A percentile compares a stretch with the other conserved stretches of the same genome.
These are phyloP conservation scores for Paragyromitra xinjiangensis DNA, from an alignment of 495 filamentous ascomycete species.

Conservation along the genomic window DNA sequence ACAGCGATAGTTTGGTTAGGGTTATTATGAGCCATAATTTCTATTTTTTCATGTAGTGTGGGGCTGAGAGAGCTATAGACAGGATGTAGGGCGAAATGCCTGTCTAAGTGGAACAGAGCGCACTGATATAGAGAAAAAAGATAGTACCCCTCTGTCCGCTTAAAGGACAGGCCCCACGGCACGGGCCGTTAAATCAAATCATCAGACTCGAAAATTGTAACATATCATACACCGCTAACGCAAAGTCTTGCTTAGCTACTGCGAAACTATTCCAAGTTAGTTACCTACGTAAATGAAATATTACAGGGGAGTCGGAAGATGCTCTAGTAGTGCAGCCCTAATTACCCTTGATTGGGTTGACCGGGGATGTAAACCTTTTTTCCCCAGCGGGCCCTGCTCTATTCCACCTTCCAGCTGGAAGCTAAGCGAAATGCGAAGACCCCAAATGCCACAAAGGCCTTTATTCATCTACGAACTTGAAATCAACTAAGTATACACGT, in stretches of 20 bases:
- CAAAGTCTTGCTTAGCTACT: background rate
- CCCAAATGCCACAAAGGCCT: too few relatives aligned
- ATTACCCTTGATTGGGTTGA: background rate
- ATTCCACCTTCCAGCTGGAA: background rate
- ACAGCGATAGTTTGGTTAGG: background rate
- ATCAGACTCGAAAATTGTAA: background rate
- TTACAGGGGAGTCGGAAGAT: background rate
- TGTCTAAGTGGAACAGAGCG: background rate
- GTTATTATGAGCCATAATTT: background rate
- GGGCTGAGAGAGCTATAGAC: background rate
- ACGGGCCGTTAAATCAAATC: slow-evolving; percentile 10
- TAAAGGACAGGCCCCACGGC: background rate
- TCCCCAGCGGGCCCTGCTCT: background rate
- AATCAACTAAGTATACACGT: too few relatives aligned
- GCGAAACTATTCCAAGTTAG: background rate
- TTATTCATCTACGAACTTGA: too few relatives aligned
- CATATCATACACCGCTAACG: slow-evolving; percentile 3
- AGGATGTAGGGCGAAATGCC: background rate
- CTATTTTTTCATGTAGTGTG: background rate
- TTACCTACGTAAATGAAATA: background rate
- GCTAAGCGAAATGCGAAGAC: too few relatives aligned
- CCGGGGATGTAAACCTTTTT: background rate
- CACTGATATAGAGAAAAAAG: slow-evolving; percentile 5
- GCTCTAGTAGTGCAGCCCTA: background rate
- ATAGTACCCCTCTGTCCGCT: slow-evolving; percentile 2